Base-by-base conservation (phyloP, 495 filamentous ascomycete genomes). In the Podospora fimiseda region DNA sequence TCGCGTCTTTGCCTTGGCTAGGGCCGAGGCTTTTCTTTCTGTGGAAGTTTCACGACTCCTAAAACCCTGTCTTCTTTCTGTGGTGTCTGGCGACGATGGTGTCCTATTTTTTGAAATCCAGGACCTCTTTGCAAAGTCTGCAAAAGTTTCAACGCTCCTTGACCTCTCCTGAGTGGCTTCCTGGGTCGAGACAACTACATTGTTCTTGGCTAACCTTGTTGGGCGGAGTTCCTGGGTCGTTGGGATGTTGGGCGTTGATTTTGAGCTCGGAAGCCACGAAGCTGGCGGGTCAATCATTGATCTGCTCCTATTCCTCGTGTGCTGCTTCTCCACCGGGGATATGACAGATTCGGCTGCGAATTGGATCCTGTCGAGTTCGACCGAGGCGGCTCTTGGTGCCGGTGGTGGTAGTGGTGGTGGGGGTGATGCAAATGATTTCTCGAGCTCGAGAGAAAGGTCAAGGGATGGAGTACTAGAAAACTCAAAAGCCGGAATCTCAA, bases 71-170 rank as follows among this genome's bases (percentile, higher is more conserved):
- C 14, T 7, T 16, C 52, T 53, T 20, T 64, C 60, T 11, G 47
- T 39, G 48, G 65, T 67, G 52, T 51, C 62, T 20, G 60, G 69
- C 36, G 85, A 82, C 18, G 80, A 84, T 3, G 82, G 80, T 5
- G 84, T 83, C 42, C 80, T 73, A 27, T 82, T 83, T 9, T 77
- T 70, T 8, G 79, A 70, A 13, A 79, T 78, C 85, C 86, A 89
- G 41, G 85, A 82, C 61, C 80, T 80, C 55, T 78, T 79, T 11
- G 85, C 81, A 57, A 88, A 76, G 53, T 73, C 82, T 52, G 81
- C 79, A 60, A 89, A 76, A 22, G 84, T 80, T 39, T 82, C 83
- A 60, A 85, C 78, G 3, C 50, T 64, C 51, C 63, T 65, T 15
- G 68, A 56, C 21, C 61, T 56, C 20, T 74, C 68, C 39, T 62